Evolutionary conservation across 768 basidiomycete species (phyloP).

Genomic region (Favolaschia claudopus): DNA sequence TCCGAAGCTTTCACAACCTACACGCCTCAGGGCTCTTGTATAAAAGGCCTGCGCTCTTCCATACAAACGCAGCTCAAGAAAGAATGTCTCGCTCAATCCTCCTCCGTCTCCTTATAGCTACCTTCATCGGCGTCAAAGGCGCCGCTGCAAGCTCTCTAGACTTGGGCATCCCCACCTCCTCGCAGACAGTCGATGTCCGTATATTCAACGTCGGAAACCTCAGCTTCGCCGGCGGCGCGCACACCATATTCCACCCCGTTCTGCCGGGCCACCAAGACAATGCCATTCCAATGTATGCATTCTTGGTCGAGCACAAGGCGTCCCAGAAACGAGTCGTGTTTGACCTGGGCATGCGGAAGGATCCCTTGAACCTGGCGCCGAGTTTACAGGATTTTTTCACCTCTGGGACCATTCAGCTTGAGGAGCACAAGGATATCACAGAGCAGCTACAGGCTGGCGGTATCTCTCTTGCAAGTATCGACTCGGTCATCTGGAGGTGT

Average conservation of each 20-base stretch:
- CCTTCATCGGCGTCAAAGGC: too few relatives aligned
- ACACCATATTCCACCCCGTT: neutral
- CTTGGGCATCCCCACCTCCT: slow-evolving; percentile 8
- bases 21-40: too few relatives aligned
- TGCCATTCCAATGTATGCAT: slow-evolving; percentile 1
- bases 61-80: too few relatives aligned
- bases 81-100: too few relatives aligned
- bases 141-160: neutral
- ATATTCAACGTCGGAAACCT: slow-evolving; percentile 9
- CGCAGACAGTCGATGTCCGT: slow-evolving; percentile 7
- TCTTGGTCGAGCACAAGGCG: slow-evolving; percentile 14
- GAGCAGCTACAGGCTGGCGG: slow-evolving; percentile 5
- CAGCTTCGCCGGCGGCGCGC: neutral
- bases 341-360: slow-evolving; percentile 12
- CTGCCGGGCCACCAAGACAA: slow-evolving; percentile 1
- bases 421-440: slow-evolving; percentile 6
- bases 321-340: slow-evolving; percentile 1
- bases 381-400: neutral
- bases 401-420: neutral
- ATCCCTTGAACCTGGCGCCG: slow-evolving; percentile 3
- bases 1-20: too few relatives aligned
- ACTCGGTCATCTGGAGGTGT: slow-evolving; percentile 15
- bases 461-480: slow-evolving; percentile 7
- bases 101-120: too few relatives aligned
- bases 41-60: too few relatives aligned